A percentile compares a stretch with the other conserved stretches of the same genome.
phyloP scores from a whole-genome alignment of 106 monocot genomes.

The Cymbidium sinense region DNA sequence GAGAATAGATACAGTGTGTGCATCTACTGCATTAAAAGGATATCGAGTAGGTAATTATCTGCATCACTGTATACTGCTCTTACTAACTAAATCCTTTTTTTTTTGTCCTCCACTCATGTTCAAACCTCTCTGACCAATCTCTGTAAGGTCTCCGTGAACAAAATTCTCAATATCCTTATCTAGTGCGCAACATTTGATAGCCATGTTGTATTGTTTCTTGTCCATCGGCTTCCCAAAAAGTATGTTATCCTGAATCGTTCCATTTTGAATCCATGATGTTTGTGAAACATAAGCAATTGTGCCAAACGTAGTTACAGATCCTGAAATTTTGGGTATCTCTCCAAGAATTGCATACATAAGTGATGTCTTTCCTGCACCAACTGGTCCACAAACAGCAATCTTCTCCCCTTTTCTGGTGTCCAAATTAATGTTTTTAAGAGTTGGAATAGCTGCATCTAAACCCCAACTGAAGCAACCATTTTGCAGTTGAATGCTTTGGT shows the following conservation, averaged over 20 bases:
- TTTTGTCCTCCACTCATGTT: constrained; percentile 98
- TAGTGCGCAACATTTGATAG: constrained; percentile 62
- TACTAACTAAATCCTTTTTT: constrained; percentile 84
- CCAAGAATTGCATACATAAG: constrained; percentile 66
- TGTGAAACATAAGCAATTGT: no score
- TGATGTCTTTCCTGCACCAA: constrained; percentile 81
- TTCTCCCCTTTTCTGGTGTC: constrained; percentile 51
- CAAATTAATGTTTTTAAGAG: no score
- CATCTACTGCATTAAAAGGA: constrained; percentile 94
- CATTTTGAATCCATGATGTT: constrained; percentile 85
- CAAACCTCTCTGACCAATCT: constrained; percentile 92
- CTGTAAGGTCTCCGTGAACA: constrained; percentile 69
- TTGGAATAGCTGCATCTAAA: no score
- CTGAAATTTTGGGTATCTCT: constrained; percentile 60
- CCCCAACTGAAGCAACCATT: no score
- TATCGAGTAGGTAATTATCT: constrained; percentile 81
- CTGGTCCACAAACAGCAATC: constrained; percentile 65
- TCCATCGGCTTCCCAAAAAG: constrained; percentile 69
- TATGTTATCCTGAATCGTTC: constrained; percentile 68
- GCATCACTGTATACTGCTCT: no score
- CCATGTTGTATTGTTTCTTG: constrained; percentile 46
- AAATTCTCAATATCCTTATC: constrained; percentile 78
- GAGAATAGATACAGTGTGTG: constrained; percentile 70
- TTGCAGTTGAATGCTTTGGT: no score
- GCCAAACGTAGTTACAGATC: constrained; percentile 43